A percentile compares a stretch with the other conserved stretches of the same genome.
Evolutionary conservation across 2,329 filamentous ascomycete species (phyloP).

Genomic region (Venturia nashicola): DNA sequence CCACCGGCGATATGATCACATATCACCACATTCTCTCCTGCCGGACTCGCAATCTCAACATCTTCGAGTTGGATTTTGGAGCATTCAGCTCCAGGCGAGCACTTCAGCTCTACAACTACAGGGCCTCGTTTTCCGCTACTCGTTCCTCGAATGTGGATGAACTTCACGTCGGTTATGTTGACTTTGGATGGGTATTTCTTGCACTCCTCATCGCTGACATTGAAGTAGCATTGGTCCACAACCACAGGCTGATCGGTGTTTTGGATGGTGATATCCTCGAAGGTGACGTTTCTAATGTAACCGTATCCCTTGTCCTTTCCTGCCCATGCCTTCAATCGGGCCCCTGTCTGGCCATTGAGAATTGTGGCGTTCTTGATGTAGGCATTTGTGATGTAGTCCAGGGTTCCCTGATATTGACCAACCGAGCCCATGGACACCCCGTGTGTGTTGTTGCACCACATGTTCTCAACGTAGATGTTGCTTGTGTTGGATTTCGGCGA

Average conservation of each 20-base stretch:
- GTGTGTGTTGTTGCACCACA: conserved; percentile 23
- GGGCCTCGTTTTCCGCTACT: conserved; percentile 44
- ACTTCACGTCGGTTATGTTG: conserved; percentile 46
- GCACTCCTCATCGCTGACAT: conserved; percentile 40
- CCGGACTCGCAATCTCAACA: conserved; percentile 42
- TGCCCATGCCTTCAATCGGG: conserved; percentile 50
- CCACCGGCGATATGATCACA: conserved; percentile 36
- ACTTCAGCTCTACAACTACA: conserved; percentile 42
- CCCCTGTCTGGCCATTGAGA: conserved; percentile 41
- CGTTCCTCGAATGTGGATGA: conserved; percentile 46
- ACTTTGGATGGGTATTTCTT: conserved; percentile 42
- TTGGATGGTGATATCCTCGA: conserved; percentile 46
- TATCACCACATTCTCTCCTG: conserved; percentile 28
- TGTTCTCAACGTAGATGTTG: conserved; percentile 22
- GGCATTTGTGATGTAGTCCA: conserved; percentile 27
- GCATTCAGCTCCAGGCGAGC: conserved; percentile 45
- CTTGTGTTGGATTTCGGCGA: conserved; percentile 22
- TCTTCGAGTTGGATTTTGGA: conserved; percentile 41
- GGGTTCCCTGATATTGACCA: conserved; percentile 20
- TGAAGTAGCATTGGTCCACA: conserved; percentile 52
- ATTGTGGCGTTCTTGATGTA: conserved; percentile 48
- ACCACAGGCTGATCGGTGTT: conserved; percentile 47
- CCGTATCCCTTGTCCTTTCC: conserved; percentile 45
- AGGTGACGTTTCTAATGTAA: conserved; percentile 50
- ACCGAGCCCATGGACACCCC: conserved; percentile 22